A percentile compares a stretch with the other conserved stretches of the same genome.
These are phyloP conservation scores for Silybum marianum DNA, from an alignment of 129 eudicot genomes.

Conservation along the genomic window DNA sequence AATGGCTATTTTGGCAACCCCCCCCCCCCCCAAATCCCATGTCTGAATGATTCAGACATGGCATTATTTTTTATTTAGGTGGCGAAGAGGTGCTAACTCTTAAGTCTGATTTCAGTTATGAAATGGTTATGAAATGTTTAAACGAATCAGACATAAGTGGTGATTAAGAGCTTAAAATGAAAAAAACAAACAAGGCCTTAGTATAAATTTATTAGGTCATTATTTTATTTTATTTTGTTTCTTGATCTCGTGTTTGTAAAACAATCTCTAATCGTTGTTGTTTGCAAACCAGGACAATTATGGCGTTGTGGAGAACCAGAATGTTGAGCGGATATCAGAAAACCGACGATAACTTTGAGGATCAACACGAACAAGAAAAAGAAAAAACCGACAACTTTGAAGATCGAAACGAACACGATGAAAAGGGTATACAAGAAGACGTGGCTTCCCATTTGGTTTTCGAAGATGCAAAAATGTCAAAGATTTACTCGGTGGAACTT, in stretches of 20 bases:
- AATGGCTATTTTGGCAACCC: no score
- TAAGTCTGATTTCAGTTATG: no score
- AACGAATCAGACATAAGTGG: no score
- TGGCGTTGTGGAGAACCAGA: conserved; percentile 87
- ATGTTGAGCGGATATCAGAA: conserved; percentile 54
- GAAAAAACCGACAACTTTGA: conserved; percentile 45
- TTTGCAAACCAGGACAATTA: conserved; percentile 59
- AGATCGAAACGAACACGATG: conserved; percentile 52
- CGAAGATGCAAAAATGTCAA: conserved; percentile 62
- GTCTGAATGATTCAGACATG: no score
- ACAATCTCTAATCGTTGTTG: not conserved
- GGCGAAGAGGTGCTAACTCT: no score
- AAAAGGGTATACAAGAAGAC: conserved; percentile 44
- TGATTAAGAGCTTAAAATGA: no score
- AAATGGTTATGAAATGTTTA: no score
- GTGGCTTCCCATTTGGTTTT: conserved; percentile 39
- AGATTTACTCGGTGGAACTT: conserved; percentile 62
- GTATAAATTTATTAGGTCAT: no score
- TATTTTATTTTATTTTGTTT: no score
- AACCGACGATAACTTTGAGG: conserved; percentile 40
- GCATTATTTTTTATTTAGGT: no score
- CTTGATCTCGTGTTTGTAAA: not conserved
- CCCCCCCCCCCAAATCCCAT: no score
- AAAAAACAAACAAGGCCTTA: no score
- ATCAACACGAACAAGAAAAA: conserved; percentile 45